These are phyloP conservation scores for Diplosphaera chodatii DNA, from an alignment of 139 green algal species.

Conservation along the genomic window DNA sequence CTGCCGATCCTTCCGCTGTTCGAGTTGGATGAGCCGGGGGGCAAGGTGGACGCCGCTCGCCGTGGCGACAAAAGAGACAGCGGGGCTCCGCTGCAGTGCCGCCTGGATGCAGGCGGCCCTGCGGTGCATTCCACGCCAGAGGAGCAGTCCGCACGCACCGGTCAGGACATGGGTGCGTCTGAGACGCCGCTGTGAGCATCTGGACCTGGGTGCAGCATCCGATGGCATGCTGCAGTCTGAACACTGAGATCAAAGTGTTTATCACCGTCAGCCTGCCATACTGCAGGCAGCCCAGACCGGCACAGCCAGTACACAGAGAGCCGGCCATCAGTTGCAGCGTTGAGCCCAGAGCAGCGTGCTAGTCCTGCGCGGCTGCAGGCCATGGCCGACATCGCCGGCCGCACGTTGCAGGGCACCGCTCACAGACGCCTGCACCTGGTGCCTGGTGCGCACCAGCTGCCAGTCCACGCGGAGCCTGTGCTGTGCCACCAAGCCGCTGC, in stretches of 20 bases:
- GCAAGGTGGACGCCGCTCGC: background rate
- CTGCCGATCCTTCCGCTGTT: background rate
- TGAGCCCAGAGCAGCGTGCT: background rate
- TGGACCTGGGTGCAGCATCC: too few species aligned
- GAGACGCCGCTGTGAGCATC: too few species aligned
- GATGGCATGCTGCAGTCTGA: too few species aligned
- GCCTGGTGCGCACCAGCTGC: background rate
- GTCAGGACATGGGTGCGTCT: background rate
- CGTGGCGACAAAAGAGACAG: too few species aligned
- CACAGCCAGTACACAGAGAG: background rate
- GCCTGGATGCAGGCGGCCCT: background rate
- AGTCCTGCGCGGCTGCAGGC: background rate
- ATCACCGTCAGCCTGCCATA: too few species aligned
- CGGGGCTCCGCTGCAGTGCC: background rate
- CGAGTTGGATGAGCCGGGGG: background rate
- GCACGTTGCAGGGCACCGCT: background rate
- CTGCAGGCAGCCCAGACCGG: background rate
- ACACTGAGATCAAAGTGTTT: too few species aligned
- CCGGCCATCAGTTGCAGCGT: too few species aligned
- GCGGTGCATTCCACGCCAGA: background rate
- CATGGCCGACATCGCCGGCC: background rate
- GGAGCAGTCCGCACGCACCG: background rate
- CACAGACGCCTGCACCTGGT: background rate
- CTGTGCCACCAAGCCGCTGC: too few species aligned
- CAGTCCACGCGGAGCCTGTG: too few species aligned